These are phyloP conservation scores for Sphenostylis stenocarpa DNA, from an alignment of 306 rosid genomes.

Conservation along the genomic window DNA sequence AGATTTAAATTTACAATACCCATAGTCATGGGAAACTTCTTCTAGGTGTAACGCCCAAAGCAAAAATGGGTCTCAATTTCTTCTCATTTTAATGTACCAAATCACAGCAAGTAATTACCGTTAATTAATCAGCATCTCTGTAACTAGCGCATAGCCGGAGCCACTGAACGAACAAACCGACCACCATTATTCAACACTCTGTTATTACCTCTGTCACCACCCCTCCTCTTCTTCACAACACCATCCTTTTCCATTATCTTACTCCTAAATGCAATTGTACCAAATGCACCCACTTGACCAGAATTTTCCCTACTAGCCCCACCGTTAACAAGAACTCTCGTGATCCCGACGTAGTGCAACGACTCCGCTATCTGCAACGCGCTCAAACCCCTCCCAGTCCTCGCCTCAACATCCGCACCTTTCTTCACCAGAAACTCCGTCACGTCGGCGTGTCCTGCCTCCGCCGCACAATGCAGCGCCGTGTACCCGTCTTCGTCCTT, in stretches of 20 bases:
- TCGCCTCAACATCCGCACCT: conserved; percentile 68
- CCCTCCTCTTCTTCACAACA: not conserved
- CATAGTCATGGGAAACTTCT: no score
- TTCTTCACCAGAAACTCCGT: conserved; percentile 70
- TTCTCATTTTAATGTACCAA: no score
- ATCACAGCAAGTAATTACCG: no score
- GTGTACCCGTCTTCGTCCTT: conserved; percentile 85
- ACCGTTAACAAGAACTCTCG: conserved; percentile 66
- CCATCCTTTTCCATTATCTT: not conserved
- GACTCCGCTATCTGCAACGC: conserved; percentile 73
- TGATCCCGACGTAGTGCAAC: conserved; percentile 58
- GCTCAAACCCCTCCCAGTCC: conserved; percentile 70
- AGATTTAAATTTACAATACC: no score
- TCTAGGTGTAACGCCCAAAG: no score
- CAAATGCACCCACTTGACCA: not conserved
- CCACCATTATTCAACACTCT: not conserved
- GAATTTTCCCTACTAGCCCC: conserved; percentile 9
- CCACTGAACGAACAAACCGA: not conserved
- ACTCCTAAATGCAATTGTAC: not conserved
- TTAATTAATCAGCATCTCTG: not conserved
- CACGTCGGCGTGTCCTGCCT: conserved; percentile 66
- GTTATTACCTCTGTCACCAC: not conserved
- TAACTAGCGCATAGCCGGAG: not conserved
- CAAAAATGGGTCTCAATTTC: no score
- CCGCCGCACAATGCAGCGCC: conserved; percentile 72